Base-by-base conservation (phyloP, 2,329 filamentous ascomycete species). In the Botrytis cinerea region DNA sequence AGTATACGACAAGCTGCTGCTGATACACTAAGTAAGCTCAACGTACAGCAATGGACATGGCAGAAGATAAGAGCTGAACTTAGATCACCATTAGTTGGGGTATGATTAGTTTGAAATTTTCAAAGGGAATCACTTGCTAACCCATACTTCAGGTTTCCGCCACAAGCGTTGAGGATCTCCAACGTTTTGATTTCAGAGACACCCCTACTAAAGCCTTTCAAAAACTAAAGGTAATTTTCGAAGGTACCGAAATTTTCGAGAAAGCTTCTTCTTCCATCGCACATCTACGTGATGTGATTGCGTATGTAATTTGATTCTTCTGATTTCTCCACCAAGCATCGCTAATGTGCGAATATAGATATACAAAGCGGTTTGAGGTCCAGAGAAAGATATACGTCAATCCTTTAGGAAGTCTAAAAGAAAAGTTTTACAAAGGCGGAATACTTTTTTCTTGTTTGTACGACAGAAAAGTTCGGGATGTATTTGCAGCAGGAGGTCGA, bases 401-500 rank as follows among this genome's bases (percentile, higher is more conserved):
- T 76, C 95, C 95, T 0, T 86, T 99, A 10, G 93, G 91, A 80
- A 97, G 93, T 81, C 89, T 97, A 79, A 97, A 97, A 79, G 95
- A 98, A 80, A 92, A 91, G 73, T 98, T 98, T 81, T 99, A 96
- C 82, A 86, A 89, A 28, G 92, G 92, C 1, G 95, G 95, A 12
- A 86, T 98, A 43, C 85, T 98, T 61, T 98, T 99, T 81, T 93
- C 97, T 75, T 98, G 94, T 79, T 84, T 98, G 2, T 94, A 95
- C 76, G 95, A 98, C 81, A 91, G 89, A 75, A 97, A 94, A 81
- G 88, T 91, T 75, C 91, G 89, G 78, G 92, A 96, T 77, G 93
- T 98, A 0, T 94, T 98, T 79, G 96, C 95, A 9, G 96, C 95
- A 46, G 96, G 97, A 69, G 96, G 96, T 3, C 90, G 96, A 67